Evolutionary conservation across 2,329 filamentous ascomycete species (phyloP), one percentile per base, ranked within the genome.

Genomic region (Aspergillaceae sp.): DNA sequence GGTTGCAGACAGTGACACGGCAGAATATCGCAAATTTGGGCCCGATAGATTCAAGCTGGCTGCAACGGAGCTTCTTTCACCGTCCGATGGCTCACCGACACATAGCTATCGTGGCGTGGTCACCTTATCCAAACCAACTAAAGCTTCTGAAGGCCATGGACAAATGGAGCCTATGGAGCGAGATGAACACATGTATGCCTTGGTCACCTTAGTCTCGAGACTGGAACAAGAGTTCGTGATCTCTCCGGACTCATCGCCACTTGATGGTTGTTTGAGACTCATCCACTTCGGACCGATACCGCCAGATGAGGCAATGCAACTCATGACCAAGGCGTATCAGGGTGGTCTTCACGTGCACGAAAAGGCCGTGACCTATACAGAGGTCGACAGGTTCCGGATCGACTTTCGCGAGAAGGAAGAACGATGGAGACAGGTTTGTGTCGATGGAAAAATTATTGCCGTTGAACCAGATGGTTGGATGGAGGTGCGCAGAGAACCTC

Each of bases 1-100:
- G 3, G 88, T 97, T 26, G 89, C 87, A 56, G 89, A 96, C 69
- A 92, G 86, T 65, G 91, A 97, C 65, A 94, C 90, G 0, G 73
- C 79, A 0, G 84, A 81, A 53, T 91, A 91, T 66, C 83, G 91
- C 51, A 78, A 80, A 54, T 83, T 85, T 58, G 91, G 91, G 8
- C 74, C 75, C 30, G 79, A 84, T 61, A 78, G 91, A 19, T 97
- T 97, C 68, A 77, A 82, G 47, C 87, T 95, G 79, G 89, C 88
- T 0, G 90, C 88, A 0, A 76, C 81, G 44, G 82, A 88, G 56
- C 77, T 91, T 5, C 68, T 95, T n/a, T 76, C 71, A 41, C 80
- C 79, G 0, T 60, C 69, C 0, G 72, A 77, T 42, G 76, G 76
- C 2, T 68, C 67, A 2, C 52, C 61, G 10, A 73, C 79, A 2